Conservation (phyloP, 768 basidiomycete species). For the Mycena venus region DNA sequence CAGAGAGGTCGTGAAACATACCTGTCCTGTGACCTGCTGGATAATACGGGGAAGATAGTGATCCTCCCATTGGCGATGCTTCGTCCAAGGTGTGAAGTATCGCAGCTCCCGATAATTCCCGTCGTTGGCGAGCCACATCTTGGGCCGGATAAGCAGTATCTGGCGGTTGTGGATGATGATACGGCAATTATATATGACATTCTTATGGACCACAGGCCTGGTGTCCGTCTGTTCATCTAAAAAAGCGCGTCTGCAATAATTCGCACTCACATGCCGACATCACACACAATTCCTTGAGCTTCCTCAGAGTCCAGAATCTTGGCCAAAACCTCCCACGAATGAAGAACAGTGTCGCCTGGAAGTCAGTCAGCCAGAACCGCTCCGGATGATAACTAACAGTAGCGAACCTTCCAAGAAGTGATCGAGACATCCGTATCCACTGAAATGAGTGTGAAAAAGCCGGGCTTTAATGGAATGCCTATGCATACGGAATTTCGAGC, state of each 20-base stretch:
- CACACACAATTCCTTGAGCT: conserved; percentile 90
- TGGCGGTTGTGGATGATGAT: conserved; percentile 88
- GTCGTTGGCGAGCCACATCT: conserved; percentile 99
- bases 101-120: conserved; percentile 94
- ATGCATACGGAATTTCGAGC: conserved; percentile 89
- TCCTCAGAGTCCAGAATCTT: conserved; percentile 88
- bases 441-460: conserved; percentile 42
- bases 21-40: conserved; percentile 90
- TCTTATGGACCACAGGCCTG: conserved; percentile 98
- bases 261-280: conserved; percentile 89
- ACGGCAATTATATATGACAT: conserved; percentile 97
- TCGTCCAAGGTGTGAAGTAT: conserved; percentile 96
- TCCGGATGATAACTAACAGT: neutral
- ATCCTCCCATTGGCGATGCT: conserved; percentile 91
- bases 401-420: conserved; percentile 93
- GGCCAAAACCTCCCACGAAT: conserved; percentile 98
- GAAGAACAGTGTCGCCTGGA: conserved; percentile 93
- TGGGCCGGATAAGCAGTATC: conserved; percentile 95
- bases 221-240: neutral
- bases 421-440: conserved; percentile 97
- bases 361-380: conserved; percentile 5
- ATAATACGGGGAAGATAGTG: conserved; percentile 94
- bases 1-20: conserved; percentile 41
- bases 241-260: neutral
- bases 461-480: neutral